phyloP scores from a whole-genome alignment of 257 asterid genomes.

The Solanum okadae region DNA sequence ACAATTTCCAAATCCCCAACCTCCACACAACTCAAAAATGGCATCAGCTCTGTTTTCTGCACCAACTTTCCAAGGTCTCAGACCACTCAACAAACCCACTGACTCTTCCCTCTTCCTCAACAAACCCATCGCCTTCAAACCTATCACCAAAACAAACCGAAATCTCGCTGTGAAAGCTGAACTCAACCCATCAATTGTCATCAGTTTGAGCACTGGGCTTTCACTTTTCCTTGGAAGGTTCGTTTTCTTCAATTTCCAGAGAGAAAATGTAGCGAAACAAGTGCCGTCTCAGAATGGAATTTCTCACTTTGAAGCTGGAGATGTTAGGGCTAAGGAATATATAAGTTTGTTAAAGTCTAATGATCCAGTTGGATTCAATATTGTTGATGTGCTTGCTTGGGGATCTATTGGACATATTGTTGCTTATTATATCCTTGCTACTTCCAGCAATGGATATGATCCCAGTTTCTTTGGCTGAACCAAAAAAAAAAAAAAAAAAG shows the following conservation, averaged over 20 bases:
- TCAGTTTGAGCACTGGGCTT: conserved; percentile 87
- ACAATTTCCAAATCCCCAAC: background rate
- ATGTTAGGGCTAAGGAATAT: conserved; percentile 81
- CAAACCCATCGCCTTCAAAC: conserved; percentile 14
- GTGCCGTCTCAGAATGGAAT: conserved; percentile 90
- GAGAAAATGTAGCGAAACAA: conserved; percentile 90
- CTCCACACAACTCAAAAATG: conserved; percentile 20
- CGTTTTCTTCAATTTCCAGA: conserved; percentile 93
- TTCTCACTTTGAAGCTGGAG: conserved; percentile 92
- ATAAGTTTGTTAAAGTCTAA: conserved; percentile 85
- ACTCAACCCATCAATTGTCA: conserved; percentile 64
- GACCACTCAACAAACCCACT: conserved; percentile 66
- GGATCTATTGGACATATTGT: conserved; percentile 95
- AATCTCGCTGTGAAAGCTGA: conserved; percentile 44
- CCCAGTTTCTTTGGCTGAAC: conserved; percentile 58
- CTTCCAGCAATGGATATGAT: conserved; percentile 93
- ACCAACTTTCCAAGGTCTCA: conserved; percentile 79
- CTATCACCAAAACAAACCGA: conserved; percentile 7
- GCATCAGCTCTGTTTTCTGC: conserved; percentile 72
- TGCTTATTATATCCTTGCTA: conserved; percentile 86
- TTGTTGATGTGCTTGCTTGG: conserved; percentile 94
- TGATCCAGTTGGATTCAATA: conserved; percentile 92
- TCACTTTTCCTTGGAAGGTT: conserved; percentile 84
- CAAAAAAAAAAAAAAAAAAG: too few relatives aligned
- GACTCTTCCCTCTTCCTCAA: conserved; percentile 20